Evolutionary conservation across 345 rosid genomes (phyloP).

Genomic region (Hirschfeldia incana): DNA sequence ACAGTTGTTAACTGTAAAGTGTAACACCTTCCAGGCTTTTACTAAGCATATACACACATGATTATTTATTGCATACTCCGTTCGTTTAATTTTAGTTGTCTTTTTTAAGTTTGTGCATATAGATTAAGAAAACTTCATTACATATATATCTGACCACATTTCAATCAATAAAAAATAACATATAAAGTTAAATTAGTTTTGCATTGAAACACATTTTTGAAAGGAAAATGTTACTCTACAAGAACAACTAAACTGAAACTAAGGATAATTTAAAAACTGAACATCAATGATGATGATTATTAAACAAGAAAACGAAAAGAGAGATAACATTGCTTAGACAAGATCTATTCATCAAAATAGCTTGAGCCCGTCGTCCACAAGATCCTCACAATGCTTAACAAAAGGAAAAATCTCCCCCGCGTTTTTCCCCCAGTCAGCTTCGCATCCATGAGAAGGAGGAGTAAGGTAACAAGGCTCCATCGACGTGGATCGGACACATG

Average conservation of each 20-base stretch:
- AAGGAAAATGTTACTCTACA: too few relatives aligned
- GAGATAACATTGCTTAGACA: background rate
- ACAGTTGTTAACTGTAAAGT: background rate
- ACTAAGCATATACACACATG: background rate
- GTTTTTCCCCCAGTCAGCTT: background rate
- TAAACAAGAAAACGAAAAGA: background rate
- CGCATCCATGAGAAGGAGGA: background rate
- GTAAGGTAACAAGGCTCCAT: slow-evolving; percentile 2
- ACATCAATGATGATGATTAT: background rate
- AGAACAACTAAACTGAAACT: too few relatives aligned
- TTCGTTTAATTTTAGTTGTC: too few relatives aligned
- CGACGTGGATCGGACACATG: background rate
- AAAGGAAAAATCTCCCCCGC: slow-evolving; percentile 2
- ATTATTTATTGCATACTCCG: too few relatives aligned
- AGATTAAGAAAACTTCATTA: too few relatives aligned
- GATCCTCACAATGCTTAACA: background rate
- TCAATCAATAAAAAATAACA: too few relatives aligned
- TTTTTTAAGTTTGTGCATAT: too few relatives aligned
- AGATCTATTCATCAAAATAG: background rate
- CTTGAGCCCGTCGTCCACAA: background rate
- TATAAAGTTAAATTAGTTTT: too few relatives aligned
- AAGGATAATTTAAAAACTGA: background rate
- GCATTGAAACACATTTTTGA: too few relatives aligned
- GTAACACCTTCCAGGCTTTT: background rate
- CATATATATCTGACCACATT: too few relatives aligned